Conservation (phyloP, 2,329 filamentous ascomycete species). For the Colletotrichum sp. region DNA sequence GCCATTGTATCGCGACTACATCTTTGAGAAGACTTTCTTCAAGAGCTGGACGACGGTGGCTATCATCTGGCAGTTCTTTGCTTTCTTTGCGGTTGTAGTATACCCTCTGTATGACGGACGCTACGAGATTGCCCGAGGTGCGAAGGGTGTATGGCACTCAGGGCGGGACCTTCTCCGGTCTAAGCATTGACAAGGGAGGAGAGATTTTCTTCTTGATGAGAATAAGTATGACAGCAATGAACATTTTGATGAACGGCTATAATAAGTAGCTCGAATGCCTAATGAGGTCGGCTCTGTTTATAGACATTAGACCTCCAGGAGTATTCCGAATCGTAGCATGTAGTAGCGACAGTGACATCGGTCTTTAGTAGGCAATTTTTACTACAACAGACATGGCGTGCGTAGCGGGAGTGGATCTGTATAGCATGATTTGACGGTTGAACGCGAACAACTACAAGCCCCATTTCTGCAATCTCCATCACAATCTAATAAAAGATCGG, state of each 20-base stretch:
- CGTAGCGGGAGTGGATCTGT: neutral
- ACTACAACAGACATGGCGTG: neutral
- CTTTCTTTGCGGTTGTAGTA: neutral
- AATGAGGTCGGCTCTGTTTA: neutral
- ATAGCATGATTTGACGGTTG: neutral
- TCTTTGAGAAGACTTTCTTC: conserved; percentile 54
- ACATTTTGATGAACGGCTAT: neutral
- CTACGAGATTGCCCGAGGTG: neutral
- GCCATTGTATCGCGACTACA: conserved; percentile 58
- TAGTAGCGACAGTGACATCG: neutral
- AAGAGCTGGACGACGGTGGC: conserved; percentile 54
- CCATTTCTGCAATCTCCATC: neutral
- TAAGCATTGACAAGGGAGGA: neutral
- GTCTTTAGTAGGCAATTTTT: neutral
- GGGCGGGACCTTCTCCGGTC: neutral
- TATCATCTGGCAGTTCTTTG: conserved; percentile 47
- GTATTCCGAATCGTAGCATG: neutral
- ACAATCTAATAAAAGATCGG: neutral
- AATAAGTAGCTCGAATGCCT: neutral
- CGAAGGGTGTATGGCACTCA: neutral
- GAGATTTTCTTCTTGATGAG: neutral
- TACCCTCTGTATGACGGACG: neutral
- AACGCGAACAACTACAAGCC: neutral
- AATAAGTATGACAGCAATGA: neutral
- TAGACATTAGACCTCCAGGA: accelerated